Evolutionary conservation across 768 basidiomycete genomes (phyloP).

Genomic region (Infundibulicybe gibba): DNA sequence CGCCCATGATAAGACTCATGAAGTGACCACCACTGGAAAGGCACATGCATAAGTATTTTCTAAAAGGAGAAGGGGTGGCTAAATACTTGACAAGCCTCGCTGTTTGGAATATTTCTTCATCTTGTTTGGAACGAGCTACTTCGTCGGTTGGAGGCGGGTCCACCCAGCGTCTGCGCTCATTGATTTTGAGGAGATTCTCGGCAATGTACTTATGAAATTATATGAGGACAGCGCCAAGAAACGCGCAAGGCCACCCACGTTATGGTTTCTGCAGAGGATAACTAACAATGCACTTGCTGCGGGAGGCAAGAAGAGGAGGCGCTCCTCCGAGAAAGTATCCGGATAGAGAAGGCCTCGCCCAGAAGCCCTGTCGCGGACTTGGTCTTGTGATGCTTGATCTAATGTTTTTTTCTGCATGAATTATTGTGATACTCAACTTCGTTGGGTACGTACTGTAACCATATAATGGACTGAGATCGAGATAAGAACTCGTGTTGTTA

Average conservation of each 20-base stretch:
- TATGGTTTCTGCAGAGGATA: conserved; percentile 58
- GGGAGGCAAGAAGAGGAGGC: conserved; percentile 51
- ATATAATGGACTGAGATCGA: conserved; percentile 51
- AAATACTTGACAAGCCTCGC: conserved; percentile 49
- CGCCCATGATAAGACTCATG: conserved; percentile 51
- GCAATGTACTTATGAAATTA: conserved; percentile 44
- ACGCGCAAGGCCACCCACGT: conserved; percentile 29
- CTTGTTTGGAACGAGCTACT: conserved; percentile 24
- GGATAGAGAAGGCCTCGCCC: conserved; percentile 51
- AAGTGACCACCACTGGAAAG: conserved; percentile 45
- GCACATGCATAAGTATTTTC: not conserved
- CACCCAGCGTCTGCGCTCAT: conserved; percentile 45
- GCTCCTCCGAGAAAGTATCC: conserved; percentile 51
- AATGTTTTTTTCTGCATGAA: not conserved
- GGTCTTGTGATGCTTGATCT: conserved; percentile 20
- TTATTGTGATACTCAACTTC: not conserved
- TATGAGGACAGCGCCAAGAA: not conserved
- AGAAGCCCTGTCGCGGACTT: conserved; percentile 41
- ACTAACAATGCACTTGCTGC: conserved; percentile 50
- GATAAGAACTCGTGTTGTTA: conserved; percentile 46
- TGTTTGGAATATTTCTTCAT: conserved; percentile 58
- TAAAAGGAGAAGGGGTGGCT: not conserved
- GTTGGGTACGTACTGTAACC: conserved; percentile 27
- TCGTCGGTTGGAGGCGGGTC: conserved; percentile 34
- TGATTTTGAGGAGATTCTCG: conserved; percentile 46